These are phyloP conservation scores for Hyaloscypha bicolor DNA, from an alignment of 495 filamentous ascomycete genomes.

Conservation along the genomic window DNA sequence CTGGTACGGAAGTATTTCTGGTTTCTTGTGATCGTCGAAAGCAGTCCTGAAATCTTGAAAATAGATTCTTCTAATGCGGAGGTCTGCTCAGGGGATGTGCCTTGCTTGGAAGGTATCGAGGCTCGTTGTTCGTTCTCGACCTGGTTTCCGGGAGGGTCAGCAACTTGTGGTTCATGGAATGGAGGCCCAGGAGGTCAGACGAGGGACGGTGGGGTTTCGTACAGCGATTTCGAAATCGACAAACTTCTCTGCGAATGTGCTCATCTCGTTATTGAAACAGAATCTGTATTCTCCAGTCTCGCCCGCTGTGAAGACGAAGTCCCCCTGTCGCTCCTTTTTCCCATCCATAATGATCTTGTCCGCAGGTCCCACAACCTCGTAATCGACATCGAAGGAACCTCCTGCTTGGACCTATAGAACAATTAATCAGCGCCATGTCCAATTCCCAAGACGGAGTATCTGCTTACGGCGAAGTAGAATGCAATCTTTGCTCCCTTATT, in stretches of 20 bases:
- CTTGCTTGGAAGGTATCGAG: constrained; percentile 81
- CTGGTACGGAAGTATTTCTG: constrained; percentile 99
- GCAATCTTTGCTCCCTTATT: constrained; percentile 83
- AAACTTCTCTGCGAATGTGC: constrained; percentile 95
- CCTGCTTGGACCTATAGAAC: constrained; percentile 83
- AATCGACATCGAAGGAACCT: constrained; percentile 95
- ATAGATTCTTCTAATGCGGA: constrained; percentile 91
- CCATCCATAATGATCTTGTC: constrained; percentile 85
- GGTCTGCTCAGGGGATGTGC: constrained; percentile 89
- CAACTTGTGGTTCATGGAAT: background rate
- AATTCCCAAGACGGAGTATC: background rate
- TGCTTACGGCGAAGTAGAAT: constrained; percentile 97
- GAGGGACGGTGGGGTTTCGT: constrained; percentile 35
- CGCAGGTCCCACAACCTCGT: constrained; percentile 80
- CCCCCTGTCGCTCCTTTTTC: constrained; percentile 90
- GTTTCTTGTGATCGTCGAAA: constrained; percentile 96
- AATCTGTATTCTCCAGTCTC: constrained; percentile 93
- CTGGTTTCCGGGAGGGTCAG: constrained; percentile 46
- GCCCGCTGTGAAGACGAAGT: constrained; percentile 96
- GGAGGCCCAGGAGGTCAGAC: background rate
- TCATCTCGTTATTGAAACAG: constrained; percentile 99
- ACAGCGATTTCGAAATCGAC: constrained; percentile 99
- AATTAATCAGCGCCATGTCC: background rate
- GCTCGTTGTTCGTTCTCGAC: constrained; percentile 90
- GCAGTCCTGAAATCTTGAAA: constrained; percentile 88